Percentiles rank a stretch among this genome's conserved stretches.
Evolutionary conservation across 1,284 basidiomycete genomes (phyloP).

Genomic region (Pseudozyma tsukubaensis): DNA sequence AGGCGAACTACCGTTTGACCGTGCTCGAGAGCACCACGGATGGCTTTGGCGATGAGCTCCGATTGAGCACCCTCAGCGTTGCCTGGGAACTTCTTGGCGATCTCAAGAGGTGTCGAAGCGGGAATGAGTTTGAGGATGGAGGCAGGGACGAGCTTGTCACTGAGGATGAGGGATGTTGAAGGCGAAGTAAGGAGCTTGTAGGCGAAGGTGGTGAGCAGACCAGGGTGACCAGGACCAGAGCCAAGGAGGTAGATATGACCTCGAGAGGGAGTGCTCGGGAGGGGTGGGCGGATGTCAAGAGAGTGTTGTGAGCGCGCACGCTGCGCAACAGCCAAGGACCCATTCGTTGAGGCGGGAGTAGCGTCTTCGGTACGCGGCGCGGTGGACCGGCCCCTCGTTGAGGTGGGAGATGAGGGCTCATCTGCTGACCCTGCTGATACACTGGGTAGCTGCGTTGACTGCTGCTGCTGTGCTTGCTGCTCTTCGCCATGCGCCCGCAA

Average conservation of each 20-base stretch:
- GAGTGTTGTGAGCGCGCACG: slow-evolving; percentile 56
- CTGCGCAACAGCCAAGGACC: neutral
- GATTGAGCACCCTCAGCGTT: slow-evolving; percentile 93
- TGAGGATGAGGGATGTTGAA: slow-evolving; percentile 85
- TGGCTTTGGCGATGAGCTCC: slow-evolving; percentile 90
- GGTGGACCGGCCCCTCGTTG: slow-evolving; percentile 13
- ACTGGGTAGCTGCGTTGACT: neutral
- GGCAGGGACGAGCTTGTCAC: slow-evolving; percentile 96
- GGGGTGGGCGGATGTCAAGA: slow-evolving; percentile 49
- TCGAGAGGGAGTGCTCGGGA: neutral
- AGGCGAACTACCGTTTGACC: slow-evolving; percentile 90
- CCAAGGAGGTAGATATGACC: slow-evolving; percentile 79
- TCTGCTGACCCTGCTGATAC: neutral
- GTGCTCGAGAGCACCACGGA: slow-evolving; percentile 79
- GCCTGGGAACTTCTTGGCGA: slow-evolving; percentile 96
- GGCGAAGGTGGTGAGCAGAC: slow-evolving; percentile 87
- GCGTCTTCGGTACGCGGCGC: slow-evolving; percentile 3
- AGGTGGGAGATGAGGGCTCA: neutral
- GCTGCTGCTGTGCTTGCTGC: neutral
- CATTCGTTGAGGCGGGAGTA: neutral
- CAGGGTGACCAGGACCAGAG: slow-evolving; percentile 93
- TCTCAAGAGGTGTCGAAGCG: slow-evolving; percentile 73
- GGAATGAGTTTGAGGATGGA: slow-evolving; percentile 90
- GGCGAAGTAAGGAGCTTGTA: slow-evolving; percentile 78
- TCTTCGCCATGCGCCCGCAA: slow-evolving; percentile 45